A percentile compares a stretch with the other conserved stretches of the same genome.
These are phyloP conservation scores for Epichloe sylvatica DNA, from an alignment of 2,329 filamentous ascomycete species.

Conservation along the genomic window DNA sequence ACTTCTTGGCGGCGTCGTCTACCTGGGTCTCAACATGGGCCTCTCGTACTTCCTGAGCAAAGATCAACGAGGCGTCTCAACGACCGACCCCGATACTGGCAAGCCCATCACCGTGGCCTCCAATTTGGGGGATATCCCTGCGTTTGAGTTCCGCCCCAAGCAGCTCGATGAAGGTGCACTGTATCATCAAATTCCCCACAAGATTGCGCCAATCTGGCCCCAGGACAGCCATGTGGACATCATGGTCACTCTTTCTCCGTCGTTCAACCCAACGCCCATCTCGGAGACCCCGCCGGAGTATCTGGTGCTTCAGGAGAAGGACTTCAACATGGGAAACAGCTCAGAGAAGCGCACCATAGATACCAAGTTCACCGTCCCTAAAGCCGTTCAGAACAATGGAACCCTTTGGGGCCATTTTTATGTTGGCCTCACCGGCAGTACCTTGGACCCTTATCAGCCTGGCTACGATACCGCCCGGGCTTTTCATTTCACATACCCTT, in stretches of 20 bases:
- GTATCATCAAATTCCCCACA: slow-evolving; percentile 52
- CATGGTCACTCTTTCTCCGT: slow-evolving; percentile 68
- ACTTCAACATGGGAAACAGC: slow-evolving; percentile 65
- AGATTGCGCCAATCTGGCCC: slow-evolving; percentile 79
- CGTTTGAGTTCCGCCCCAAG: slow-evolving; percentile 51
- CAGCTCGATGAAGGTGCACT: slow-evolving; percentile 45
- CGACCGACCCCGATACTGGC: slow-evolving; percentile 35
- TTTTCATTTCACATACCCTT: slow-evolving; percentile 68
- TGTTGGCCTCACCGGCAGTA: slow-evolving; percentile 59
- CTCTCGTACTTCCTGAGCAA: slow-evolving; percentile 40
- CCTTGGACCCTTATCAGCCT: slow-evolving; percentile 59
- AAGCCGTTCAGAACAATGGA: slow-evolving; percentile 74
- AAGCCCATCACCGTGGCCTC: slow-evolving; percentile 38
- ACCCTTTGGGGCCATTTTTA: slow-evolving; percentile 95
- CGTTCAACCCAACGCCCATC: slow-evolving; percentile 54
- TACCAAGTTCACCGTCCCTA: slow-evolving; percentile 63
- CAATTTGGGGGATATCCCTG: slow-evolving; percentile 44
- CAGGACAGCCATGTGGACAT: slow-evolving; percentile 67
- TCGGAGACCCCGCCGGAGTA: slow-evolving; percentile 50
- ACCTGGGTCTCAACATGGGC: slow-evolving; percentile 44
- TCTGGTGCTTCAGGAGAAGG: slow-evolving; percentile 65
- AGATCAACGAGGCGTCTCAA: slow-evolving; percentile 31
- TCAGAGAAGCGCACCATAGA: slow-evolving; percentile 66
- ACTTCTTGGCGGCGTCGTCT: slow-evolving; percentile 38
- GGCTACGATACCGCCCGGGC: slow-evolving; percentile 63